phyloP scores from a whole-genome alignment of 129 eudicot genomes.

The Oenanthe sinensis region DNA sequence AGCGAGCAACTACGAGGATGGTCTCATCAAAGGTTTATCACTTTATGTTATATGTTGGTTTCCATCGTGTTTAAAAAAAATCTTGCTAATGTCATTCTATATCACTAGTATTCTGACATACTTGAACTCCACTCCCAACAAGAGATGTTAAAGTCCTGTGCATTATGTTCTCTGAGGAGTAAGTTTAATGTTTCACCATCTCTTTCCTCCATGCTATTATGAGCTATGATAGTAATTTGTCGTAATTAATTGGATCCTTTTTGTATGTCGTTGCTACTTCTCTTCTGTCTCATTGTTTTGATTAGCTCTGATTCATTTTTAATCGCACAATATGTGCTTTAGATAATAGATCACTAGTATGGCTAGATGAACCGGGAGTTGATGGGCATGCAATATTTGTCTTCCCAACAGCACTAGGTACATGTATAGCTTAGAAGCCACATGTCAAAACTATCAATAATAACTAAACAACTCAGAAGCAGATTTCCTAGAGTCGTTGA shows the following conservation, averaged over 20 bases:
- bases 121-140: background rate
- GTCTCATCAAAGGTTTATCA: conserved; percentile 49
- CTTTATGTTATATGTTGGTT: background rate
- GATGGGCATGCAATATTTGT: background rate
- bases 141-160: background rate
- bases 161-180: background rate
- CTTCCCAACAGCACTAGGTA: background rate
- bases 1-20: conserved; percentile 43
- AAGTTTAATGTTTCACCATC: background rate
- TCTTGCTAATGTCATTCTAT: background rate
- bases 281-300: background rate
- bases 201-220: background rate
- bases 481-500: background rate
- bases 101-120: background rate
- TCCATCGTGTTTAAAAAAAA: background rate
- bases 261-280: background rate
- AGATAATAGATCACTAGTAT: background rate
- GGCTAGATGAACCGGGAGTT: background rate
- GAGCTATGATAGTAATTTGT: background rate
- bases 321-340: background rate
- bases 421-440: background rate
- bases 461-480: background rate
- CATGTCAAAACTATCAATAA: background rate
- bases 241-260: background rate
- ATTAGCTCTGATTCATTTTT: background rate